Evolutionary conservation across 352 stramenopile species (phyloP).

Genomic region (Pythium utonaiense): DNA sequence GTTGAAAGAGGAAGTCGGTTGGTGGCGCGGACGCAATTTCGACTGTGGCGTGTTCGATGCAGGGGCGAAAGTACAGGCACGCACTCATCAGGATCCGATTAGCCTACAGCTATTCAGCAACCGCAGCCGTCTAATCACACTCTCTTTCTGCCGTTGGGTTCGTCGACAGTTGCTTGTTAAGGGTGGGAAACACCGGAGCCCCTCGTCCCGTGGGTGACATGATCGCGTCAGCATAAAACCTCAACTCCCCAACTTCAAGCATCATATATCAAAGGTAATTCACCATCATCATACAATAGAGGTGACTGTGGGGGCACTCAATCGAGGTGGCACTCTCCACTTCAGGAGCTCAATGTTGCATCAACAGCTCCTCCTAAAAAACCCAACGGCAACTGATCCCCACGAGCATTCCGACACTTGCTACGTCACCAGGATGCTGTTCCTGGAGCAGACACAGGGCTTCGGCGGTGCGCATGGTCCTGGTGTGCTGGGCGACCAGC

Average conservation of each 20-base stretch:
- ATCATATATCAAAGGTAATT: background rate
- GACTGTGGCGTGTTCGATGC: constrained; percentile 3
- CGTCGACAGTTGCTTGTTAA: constrained; percentile 23
- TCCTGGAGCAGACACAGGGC: constrained; percentile 79
- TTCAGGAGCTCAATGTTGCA: background rate
- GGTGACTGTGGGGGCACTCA: background rate
- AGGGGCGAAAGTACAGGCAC: background rate
- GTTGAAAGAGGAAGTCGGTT: background rate
- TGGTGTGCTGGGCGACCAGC: constrained; percentile 4
- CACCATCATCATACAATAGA: background rate
- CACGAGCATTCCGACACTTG: background rate
- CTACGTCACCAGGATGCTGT: constrained; percentile 46
- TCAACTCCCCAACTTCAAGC: constrained; percentile 20
- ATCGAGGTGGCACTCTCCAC: background rate
- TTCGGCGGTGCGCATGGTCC: constrained; percentile 29
- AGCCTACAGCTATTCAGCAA: constrained; percentile 13
- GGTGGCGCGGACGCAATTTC: constrained; percentile 4
- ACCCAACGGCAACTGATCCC: background rate
- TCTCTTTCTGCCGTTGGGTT: constrained; percentile 13
- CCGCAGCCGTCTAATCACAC: background rate
- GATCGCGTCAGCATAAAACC: constrained; percentile 21
- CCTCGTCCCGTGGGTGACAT: constrained; percentile 15
- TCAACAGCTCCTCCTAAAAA: background rate
- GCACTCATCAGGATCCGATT: too few relatives aligned
- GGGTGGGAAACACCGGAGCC: background rate